A percentile compares a stretch with the other conserved stretches of the same genome.
These are phyloP conservation scores for Gyromitra esculenta DNA, from an alignment of 2,329 filamentous ascomycete species.

Conservation along the genomic window DNA sequence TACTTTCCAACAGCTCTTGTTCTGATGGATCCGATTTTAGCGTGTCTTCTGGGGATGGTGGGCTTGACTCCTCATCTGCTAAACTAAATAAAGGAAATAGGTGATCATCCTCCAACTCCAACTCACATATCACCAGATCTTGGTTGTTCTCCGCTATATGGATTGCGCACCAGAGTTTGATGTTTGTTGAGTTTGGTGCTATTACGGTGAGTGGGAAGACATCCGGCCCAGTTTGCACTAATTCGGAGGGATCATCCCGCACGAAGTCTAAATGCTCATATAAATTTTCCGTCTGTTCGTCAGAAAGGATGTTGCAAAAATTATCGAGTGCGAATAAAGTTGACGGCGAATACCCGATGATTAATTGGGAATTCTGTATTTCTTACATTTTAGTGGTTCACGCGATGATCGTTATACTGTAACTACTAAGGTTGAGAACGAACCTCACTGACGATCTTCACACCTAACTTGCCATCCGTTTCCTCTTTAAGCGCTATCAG, in stretches of 20 bases:
- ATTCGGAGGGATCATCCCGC: conserved; percentile 80
- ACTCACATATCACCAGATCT: conserved; percentile 83
- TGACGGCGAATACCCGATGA: conserved; percentile 80
- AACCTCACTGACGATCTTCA: conserved; percentile 57
- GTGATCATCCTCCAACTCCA: conserved; percentile 82
- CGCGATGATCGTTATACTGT: conserved; percentile 6
- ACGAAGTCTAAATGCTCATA: conserved; percentile 90
- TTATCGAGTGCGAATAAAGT: conserved; percentile 77
- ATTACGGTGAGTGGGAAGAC: conserved; percentile 81
- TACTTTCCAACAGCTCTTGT: conserved; percentile 80
- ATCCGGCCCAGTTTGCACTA: conserved; percentile 79
- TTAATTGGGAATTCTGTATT: conserved; percentile 73
- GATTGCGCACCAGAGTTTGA: conserved; percentile 87
- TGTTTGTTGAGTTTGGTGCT: conserved; percentile 57
- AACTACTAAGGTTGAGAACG: conserved; percentile 73
- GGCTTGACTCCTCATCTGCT: conserved; percentile 67
- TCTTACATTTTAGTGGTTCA: conserved; percentile 15
- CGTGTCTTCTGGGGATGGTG: conserved; percentile 77
- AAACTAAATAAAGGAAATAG: conserved; percentile 73
- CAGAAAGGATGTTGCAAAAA: conserved; percentile 83
- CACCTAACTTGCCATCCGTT: conserved; percentile 63
- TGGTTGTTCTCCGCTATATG: conserved; percentile 73
- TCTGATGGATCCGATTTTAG: conserved; percentile 75
- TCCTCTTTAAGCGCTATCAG: conserved; percentile 79
- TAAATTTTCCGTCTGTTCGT: conserved; percentile 84